A percentile compares a stretch with the other conserved stretches of the same genome.
Conservation (phyloP, 2,329 filamentous ascomycete species). For the Verticillium nubilum region DNA sequence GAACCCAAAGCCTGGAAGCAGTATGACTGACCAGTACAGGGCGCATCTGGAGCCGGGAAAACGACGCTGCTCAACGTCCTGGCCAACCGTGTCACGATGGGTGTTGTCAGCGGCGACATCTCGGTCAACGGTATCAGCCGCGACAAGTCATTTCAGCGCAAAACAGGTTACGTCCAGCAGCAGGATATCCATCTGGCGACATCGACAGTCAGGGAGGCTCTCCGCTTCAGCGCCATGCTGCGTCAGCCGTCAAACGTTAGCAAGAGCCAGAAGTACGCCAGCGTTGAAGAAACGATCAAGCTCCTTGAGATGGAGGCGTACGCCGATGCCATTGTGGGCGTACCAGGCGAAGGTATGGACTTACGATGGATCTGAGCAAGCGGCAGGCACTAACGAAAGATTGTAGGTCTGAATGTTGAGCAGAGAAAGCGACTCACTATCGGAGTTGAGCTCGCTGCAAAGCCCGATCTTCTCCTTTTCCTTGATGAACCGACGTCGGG, state of each 20-base stretch:
- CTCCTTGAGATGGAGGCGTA: constrained; percentile 49
- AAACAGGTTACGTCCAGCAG: constrained; percentile 64
- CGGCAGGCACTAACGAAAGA: not conserved
- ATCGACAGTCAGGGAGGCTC: constrained; percentile 52
- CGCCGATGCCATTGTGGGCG: constrained; percentile 64
- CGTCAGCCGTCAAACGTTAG: constrained; percentile 57
- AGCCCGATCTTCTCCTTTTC: constrained; percentile 67
- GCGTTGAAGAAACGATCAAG: constrained; percentile 21
- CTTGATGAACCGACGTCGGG: constrained; percentile 74
- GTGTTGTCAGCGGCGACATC: constrained; percentile 62
- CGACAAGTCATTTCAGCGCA: constrained; percentile 61
- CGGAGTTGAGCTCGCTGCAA: constrained; percentile 69
- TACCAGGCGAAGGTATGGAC: constrained; percentile 50
- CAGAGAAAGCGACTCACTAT: constrained; percentile 60
- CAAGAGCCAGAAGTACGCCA: constrained; percentile 15
- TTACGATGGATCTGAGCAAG: not conserved
- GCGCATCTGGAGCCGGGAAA: constrained; percentile 11
- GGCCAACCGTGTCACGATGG: constrained; percentile 63
- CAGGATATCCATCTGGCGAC: constrained; percentile 37
- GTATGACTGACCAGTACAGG: constrained; percentile 1
- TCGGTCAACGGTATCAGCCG: constrained; percentile 61
- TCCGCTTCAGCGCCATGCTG: constrained; percentile 62
- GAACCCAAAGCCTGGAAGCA: too few relatives aligned
- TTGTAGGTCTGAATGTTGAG: constrained; percentile 31
- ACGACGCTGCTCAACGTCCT: constrained; percentile 58